phyloP scores from a whole-genome alignment of 208 protist genomes.

The Leishmania aethiopica region DNA sequence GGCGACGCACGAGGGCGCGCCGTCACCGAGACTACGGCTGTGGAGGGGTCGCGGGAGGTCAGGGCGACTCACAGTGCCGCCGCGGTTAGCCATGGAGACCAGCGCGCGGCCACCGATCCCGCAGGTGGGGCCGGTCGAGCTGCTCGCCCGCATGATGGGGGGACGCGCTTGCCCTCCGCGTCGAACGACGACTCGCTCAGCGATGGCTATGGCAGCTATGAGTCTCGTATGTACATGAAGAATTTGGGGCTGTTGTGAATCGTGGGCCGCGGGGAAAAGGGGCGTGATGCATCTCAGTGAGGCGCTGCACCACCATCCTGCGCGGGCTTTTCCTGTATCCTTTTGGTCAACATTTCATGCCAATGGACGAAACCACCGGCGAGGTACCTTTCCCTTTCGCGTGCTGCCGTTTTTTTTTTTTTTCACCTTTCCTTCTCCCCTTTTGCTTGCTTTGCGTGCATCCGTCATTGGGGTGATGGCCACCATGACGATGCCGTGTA shows the following conservation, averaged over 20 bases:
- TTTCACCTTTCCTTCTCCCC: background rate
- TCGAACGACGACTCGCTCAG: slow-evolving; percentile 76
- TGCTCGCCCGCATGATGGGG: slow-evolving; percentile 2
- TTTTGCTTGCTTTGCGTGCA: background rate
- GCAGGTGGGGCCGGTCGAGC: background rate
- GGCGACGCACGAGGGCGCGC: background rate
- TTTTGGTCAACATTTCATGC: slow-evolving; percentile 2
- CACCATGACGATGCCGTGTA: slow-evolving; percentile 9
- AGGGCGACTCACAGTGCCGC: background rate
- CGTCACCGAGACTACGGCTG: background rate
- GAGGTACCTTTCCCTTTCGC: background rate
- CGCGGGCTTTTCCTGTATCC: slow-evolving; percentile 5
- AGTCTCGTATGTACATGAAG: slow-evolving; percentile 85
- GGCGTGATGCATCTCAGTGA: background rate
- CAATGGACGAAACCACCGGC: background rate
- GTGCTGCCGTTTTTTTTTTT: background rate
- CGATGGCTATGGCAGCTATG: slow-evolving; percentile 89
- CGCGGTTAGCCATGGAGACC: background rate
- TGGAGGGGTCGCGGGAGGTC: slow-evolving; percentile 1
- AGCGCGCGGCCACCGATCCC: slow-evolving; percentile 5
- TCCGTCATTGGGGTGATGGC: background rate
- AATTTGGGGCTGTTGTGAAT: slow-evolving; percentile 61
- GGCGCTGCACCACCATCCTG: background rate
- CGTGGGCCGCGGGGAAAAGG: background rate
- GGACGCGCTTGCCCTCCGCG: background rate